phyloP scores from a whole-genome alignment of 2,329 filamentous ascomycete species.

The Neonectria ditissima region DNA sequence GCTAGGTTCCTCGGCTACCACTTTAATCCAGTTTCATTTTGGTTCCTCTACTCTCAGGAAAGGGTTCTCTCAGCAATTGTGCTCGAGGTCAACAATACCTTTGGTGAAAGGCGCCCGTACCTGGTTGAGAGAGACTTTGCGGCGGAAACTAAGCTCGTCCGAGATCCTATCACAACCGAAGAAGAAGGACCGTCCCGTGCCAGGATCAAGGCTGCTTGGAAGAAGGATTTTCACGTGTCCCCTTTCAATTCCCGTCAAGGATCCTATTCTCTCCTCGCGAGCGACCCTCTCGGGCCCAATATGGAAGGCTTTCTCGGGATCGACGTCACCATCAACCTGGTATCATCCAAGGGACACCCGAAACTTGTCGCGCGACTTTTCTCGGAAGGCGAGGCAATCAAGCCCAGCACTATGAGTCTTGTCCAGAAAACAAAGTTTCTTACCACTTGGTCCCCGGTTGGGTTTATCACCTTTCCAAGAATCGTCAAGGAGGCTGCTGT shows the following conservation, averaged over 20 bases:
- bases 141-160: conserved; percentile 33
- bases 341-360: conserved; percentile 68
- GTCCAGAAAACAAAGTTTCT: conserved; percentile 61
- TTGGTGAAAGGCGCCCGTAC: conserved; percentile 71
- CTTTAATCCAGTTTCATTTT: conserved; percentile 83
- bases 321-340: conserved; percentile 70
- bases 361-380: conserved; percentile 73
- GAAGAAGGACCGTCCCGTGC: conserved; percentile 8
- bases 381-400: conserved; percentile 62
- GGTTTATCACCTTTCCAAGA: conserved; percentile 73
- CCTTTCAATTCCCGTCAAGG: conserved; percentile 76
- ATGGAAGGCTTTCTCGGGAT: conserved; percentile 58
- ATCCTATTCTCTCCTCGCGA: conserved; percentile 62
- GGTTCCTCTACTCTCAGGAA: conserved; percentile 76
- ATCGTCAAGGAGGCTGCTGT: conserved; percentile 70
- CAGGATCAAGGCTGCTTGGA: conserved; percentile 65
- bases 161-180: background rate
- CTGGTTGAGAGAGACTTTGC: conserved; percentile 45
- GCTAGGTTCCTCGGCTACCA: conserved; percentile 76
- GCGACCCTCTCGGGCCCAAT: conserved; percentile 57
- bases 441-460: conserved; percentile 73
- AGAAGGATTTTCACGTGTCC: conserved; percentile 82
- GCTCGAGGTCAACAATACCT: conserved; percentile 82
- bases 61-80: conserved; percentile 73
- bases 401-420: conserved; percentile 60